Evolutionary conservation across 768 basidiomycete genomes (phyloP).

Genomic region (Kwoniella dendrophila): DNA sequence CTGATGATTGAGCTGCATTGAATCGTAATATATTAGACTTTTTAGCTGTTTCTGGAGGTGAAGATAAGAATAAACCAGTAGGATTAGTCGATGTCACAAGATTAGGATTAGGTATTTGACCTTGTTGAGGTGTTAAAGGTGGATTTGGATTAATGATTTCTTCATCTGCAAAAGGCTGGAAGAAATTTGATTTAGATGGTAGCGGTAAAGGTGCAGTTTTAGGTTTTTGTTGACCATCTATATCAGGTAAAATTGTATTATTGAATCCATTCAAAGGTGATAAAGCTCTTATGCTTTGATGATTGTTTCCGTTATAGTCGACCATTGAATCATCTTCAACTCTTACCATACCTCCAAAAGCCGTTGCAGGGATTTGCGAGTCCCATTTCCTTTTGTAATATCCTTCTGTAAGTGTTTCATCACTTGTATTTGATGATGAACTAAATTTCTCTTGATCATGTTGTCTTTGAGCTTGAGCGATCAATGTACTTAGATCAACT

Average conservation of each 20-base stretch:
- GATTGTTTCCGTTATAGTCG: too few relatives aligned
- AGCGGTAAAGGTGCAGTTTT: conserved; percentile 19
- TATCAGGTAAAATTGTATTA: not conserved
- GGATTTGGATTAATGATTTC: too few relatives aligned
- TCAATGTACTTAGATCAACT: conserved; percentile 8
- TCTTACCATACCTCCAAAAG: conserved; percentile 1
- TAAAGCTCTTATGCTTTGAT: too few relatives aligned
- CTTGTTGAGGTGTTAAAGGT: conserved; percentile 3
- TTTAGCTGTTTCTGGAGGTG: conserved; percentile 4
- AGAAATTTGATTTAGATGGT: not conserved
- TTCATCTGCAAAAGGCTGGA: conserved; percentile 21
- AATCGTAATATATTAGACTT: not conserved
- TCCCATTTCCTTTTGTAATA: conserved; percentile 2
- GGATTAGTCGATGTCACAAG: not conserved
- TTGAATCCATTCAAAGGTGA: too few relatives aligned
- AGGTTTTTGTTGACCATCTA: not conserved
- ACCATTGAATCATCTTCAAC: not conserved
- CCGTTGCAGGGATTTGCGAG: not conserved
- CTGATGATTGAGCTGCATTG: not conserved
- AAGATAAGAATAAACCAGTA: not conserved
- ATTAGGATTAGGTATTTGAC: conserved; percentile 3
- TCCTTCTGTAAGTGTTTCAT: not conserved
- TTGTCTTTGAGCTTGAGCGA: conserved; percentile 19
- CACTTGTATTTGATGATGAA: not conserved
- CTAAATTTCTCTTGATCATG: conserved; percentile 3